phyloP scores from a whole-genome alignment of 1,139 yeast genomes.

The Arxiozyma telluris region DNA sequence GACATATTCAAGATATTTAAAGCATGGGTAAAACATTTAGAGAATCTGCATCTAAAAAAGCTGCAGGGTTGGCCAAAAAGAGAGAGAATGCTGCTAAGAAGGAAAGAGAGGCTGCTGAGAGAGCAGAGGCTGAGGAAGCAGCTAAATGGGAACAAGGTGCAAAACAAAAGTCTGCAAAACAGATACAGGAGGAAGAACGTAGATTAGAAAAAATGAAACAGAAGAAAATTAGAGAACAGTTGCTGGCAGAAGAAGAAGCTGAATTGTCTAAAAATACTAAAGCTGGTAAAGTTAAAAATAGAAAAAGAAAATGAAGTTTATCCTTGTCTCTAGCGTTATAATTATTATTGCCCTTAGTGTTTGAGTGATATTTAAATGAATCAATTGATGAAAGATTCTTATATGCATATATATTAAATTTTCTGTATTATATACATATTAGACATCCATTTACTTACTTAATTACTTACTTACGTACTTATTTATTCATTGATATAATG shows the following conservation, averaged over 20 bases:
- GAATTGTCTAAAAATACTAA: slow-evolving; percentile 20
- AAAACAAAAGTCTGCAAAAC: slow-evolving; percentile 25
- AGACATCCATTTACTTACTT: not conserved
- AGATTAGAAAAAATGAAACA: slow-evolving; percentile 24
- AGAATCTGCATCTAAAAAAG: slow-evolving; percentile 30
- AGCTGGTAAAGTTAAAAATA: slow-evolving; percentile 9
- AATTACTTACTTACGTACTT: no score
- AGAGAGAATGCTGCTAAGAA: slow-evolving; percentile 26
- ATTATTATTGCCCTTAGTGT: no score
- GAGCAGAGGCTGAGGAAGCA: slow-evolving; percentile 25
- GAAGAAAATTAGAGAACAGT: slow-evolving; percentile 27
- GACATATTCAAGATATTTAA: no score
- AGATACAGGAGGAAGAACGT: slow-evolving; percentile 26
- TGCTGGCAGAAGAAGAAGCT: slow-evolving; percentile 29
- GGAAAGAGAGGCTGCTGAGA: slow-evolving; percentile 18
- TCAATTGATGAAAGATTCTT: no score
- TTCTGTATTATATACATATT: no score
- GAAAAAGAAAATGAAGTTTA: not conserved
- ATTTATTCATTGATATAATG: not conserved
- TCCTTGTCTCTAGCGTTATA: not conserved
- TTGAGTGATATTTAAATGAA: no score
- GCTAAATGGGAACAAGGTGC: slow-evolving; percentile 33
- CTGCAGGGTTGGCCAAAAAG: slow-evolving; percentile 29
- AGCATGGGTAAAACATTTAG: slow-evolving; percentile 31
- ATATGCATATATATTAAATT: no score